Conservation (phyloP, 2,329 filamentous ascomycete species). For the Fusarium xyrophilum region DNA sequence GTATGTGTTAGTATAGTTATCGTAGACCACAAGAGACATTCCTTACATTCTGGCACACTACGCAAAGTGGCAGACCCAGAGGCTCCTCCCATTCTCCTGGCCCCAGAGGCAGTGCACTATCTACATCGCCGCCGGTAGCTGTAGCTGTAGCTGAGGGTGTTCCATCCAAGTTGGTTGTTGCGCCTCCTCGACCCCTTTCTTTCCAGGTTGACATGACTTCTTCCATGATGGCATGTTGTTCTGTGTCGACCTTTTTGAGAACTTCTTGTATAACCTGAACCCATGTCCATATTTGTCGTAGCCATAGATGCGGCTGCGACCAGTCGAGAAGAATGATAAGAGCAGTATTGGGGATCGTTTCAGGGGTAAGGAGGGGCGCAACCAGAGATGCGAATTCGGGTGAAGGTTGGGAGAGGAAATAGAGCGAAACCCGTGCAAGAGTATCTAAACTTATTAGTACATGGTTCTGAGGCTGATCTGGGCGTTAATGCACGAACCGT, state of each 20-base stretch:
- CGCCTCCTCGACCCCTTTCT: slow-evolving; percentile 73
- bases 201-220: slow-evolving; percentile 83
- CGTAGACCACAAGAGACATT: neutral
- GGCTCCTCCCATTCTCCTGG: slow-evolving; percentile 94
- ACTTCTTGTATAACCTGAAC: slow-evolving; percentile 82
- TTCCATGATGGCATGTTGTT: slow-evolving; percentile 84
- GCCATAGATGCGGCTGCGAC: slow-evolving; percentile 92
- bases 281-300: slow-evolving; percentile 89
- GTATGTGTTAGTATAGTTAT: slow-evolving; percentile 33
- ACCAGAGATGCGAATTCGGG: slow-evolving; percentile 83
- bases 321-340: slow-evolving; percentile 94
- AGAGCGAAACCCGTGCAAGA: slow-evolving; percentile 85
- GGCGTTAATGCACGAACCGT: slow-evolving; percentile 64
- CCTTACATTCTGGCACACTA: slow-evolving; percentile 93
- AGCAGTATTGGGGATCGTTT: slow-evolving; percentile 84
- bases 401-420: slow-evolving; percentile 86
- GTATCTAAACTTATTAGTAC: slow-evolving; percentile 68
- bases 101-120: slow-evolving; percentile 77
- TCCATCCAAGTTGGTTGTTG: slow-evolving; percentile 68
- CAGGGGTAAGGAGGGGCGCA: slow-evolving; percentile 81
- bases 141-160: slow-evolving; percentile 65
- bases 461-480: neutral
- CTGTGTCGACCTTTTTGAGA: slow-evolving; percentile 73
- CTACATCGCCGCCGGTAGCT: slow-evolving; percentile 61
- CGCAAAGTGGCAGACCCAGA: slow-evolving; percentile 83